Conservation (phyloP, 2,329 filamentous ascomycete species). For the Pyrenophora tritici-repentis region DNA sequence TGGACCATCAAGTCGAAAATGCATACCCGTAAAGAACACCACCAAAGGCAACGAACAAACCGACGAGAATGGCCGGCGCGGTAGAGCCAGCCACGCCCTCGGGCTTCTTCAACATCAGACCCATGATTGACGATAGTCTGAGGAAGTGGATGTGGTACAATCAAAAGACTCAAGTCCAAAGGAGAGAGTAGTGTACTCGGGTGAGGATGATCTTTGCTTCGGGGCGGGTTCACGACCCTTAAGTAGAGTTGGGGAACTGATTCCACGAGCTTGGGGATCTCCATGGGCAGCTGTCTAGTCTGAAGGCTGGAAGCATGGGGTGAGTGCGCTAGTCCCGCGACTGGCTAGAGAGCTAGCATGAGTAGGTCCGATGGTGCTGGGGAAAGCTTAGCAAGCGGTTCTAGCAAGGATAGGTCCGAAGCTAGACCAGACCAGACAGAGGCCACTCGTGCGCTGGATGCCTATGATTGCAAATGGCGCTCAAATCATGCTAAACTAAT, state of each 20-base stretch:
- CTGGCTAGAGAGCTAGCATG: slow-evolving; percentile 16
- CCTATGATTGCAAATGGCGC: slow-evolving; percentile 10
- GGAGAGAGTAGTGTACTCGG: slow-evolving; percentile 8
- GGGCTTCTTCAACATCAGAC: slow-evolving; percentile 64
- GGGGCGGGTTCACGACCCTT: slow-evolving; percentile 20
- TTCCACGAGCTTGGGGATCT: slow-evolving; percentile 22
- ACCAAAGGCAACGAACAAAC: slow-evolving; percentile 54
- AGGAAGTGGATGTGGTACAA: slow-evolving; percentile 6
- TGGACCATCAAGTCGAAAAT: neutral
- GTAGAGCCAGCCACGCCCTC: slow-evolving; percentile 69
- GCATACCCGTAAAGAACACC: slow-evolving; percentile 50
- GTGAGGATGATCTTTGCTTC: slow-evolving; percentile 10
- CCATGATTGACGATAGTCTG: slow-evolving; percentile 34
- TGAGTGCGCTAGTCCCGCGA: slow-evolving; percentile 19
- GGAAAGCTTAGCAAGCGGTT: slow-evolving; percentile 7
- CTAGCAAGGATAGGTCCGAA: slow-evolving; percentile 1
- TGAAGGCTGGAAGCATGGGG: slow-evolving; percentile 31
- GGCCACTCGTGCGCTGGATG: slow-evolving; percentile 13
- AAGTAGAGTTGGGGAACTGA: slow-evolving; percentile 27
- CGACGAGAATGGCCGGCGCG: slow-evolving; percentile 45
- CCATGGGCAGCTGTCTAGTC: slow-evolving; percentile 28
- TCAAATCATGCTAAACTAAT: slow-evolving; percentile 9
- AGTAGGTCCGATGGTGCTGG: slow-evolving; percentile 23
- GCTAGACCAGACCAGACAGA: slow-evolving; percentile 26
- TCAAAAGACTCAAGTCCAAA: slow-evolving; percentile 6